Evolutionary conservation across 768 basidiomycete species (phyloP), one percentile per base, ranked within the genome.

Genomic region (Tubosaeta sp.): DNA sequence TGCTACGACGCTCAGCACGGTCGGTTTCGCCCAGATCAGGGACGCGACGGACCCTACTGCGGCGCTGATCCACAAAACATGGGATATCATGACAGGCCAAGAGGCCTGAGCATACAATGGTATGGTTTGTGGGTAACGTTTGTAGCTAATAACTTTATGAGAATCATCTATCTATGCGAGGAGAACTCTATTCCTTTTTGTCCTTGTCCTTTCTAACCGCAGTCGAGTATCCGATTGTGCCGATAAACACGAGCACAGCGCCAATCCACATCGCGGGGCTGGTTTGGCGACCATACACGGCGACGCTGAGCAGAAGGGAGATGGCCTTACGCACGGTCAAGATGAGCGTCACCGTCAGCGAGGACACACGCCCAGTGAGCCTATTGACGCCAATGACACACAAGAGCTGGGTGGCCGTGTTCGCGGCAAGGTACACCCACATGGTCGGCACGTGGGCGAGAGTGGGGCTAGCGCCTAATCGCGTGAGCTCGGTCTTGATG

Each of bases 311-410:
- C 21, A 90, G 67, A 14, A 92, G 71, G 48, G 87, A 90, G 27
- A 79, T 74, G 12, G 89, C 90, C 63, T 93, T 93, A 51, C 90
- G 79, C 16, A 93, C 85, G 46, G 86, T 87, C 36, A 91, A 75
- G 22, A 90, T 76, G 48, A 92, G 83, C 4, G 86, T 89, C 16
- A 93, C 90, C 1, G 81, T 86, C 35, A 93, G 74, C 10, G 86
- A 77, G 44, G 79, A 81, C 6, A 90, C 86, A 41, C 82, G 79
- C 1, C 84, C 83, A 0, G 91, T 91, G 54, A 97, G 77, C 42
- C 90, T 76, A 66, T 96, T 84, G 39, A 95, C 94, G 29, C 94
- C 94, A 0, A 89, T 74, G 14, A 87, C 84, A 69, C 94, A 97
- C 8, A 94, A 53, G 4, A 93, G 75, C 63, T 94, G 91, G 0